Percentiles rank a stretch among this genome's conserved stretches.
Conservation (phyloP, 768 basidiomycete genomes). For the Exidia glandulosa region DNA sequence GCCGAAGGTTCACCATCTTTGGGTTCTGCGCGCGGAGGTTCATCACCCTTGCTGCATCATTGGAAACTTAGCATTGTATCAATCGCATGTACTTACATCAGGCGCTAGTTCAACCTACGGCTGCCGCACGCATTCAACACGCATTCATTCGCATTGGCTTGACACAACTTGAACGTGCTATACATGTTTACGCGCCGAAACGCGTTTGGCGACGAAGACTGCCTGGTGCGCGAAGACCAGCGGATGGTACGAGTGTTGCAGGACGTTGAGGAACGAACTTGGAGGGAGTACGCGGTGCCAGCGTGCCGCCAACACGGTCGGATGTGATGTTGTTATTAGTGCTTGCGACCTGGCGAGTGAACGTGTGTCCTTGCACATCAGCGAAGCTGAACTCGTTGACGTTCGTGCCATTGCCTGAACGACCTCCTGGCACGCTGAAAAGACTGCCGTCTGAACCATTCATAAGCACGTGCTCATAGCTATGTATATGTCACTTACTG, state of each 20-base stretch:
- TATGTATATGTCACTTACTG: constrained; percentile 2
- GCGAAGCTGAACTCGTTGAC: constrained; percentile 55
- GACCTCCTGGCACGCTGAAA: constrained; percentile 36
- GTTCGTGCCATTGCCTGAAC: constrained; percentile 57
- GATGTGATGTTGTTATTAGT: constrained; percentile 49
- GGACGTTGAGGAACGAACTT: not conserved
- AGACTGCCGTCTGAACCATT: constrained; percentile 25
- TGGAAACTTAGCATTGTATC: not conserved
- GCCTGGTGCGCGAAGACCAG: not conserved
- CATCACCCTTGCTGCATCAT: not conserved
- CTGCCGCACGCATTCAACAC: too few relatives aligned
- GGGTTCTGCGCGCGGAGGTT: not conserved
- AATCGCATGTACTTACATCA: not conserved
- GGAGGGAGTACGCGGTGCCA: constrained; percentile 14
- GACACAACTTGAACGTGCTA: not conserved
- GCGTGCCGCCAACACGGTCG: constrained; percentile 46
- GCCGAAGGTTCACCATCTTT: too few relatives aligned
- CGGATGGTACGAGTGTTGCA: not conserved
- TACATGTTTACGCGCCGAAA: constrained; percentile 12
- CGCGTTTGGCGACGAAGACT: not conserved
- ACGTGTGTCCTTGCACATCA: constrained; percentile 54
- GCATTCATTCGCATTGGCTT: not conserved
- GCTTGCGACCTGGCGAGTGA: constrained; percentile 46
- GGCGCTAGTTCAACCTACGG: not conserved
- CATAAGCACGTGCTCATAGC: not conserved